A percentile compares a stretch with the other conserved stretches of the same genome.
These are phyloP conservation scores for Trichosporon faecale DNA, from an alignment of 1,284 basidiomycete genomes.

Conservation along the genomic window DNA sequence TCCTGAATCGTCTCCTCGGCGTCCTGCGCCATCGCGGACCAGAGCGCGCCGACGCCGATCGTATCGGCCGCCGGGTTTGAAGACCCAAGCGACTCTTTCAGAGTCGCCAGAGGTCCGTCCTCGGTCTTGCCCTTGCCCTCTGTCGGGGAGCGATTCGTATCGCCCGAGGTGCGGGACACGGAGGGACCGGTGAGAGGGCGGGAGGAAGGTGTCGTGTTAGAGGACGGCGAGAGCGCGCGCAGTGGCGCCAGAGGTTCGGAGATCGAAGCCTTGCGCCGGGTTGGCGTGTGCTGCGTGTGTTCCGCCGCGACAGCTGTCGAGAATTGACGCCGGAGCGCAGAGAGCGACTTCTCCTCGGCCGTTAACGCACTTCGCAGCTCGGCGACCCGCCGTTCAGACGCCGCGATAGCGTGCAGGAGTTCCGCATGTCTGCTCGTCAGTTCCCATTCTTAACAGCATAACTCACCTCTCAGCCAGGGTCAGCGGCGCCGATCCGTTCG, in stretches of 20 bases:
- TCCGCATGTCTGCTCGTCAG: background rate
- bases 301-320: background rate
- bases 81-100: background rate
- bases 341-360: background rate
- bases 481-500: background rate
- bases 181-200: background rate
- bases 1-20: conserved; percentile 27
- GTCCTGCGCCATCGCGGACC: conserved; percentile 14
- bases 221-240: background rate
- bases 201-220: background rate
- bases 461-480: conserved; percentile 1
- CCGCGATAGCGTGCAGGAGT: background rate
- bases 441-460: background rate
- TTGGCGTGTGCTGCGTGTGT: background rate
- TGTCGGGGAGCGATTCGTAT: background rate
- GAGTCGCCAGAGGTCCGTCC: background rate
- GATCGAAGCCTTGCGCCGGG: background rate
- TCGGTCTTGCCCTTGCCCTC: background rate
- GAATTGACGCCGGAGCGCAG: background rate
- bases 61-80: background rate
- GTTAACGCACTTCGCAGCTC: background rate
- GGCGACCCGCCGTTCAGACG: background rate
- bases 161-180: background rate
- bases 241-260: background rate
- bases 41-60: conserved; percentile 12